A percentile compares a stretch with the other conserved stretches of the same genome.
Evolutionary conservation across 1,284 basidiomycete genomes (phyloP).

Genomic region (Austroboletus novae-zelandiae): DNA sequence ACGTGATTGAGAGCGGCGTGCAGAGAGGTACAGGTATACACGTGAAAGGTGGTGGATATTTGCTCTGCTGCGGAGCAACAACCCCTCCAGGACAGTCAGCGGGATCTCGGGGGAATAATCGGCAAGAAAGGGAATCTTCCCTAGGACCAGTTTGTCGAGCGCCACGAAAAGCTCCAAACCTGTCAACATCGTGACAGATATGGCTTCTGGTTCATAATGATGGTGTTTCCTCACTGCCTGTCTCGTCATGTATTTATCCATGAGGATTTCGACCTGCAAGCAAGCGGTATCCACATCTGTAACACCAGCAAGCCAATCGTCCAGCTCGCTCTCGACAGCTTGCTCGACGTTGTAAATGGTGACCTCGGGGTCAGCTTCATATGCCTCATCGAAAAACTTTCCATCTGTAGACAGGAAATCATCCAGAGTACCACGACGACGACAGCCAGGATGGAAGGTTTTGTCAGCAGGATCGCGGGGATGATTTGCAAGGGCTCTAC

Average conservation of each 20-base stretch:
- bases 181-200: neutral
- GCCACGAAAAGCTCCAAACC: neutral
- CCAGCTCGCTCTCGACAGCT: neutral
- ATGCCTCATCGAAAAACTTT: conserved; percentile 5
- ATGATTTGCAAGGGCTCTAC: neutral
- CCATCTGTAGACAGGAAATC: conserved; percentile 10
- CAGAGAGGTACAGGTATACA: neutral
- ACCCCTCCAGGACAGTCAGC: neutral
- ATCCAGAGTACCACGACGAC: conserved; percentile 5
- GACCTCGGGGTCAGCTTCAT: conserved; percentile 9
- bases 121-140: neutral
- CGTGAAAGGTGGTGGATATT: neutral
- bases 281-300: neutral
- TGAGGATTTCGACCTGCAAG: neutral
- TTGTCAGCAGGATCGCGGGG: neutral
- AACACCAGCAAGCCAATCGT: neutral
- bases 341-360: conserved; percentile 13
- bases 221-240: neutral
- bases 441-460: neutral
- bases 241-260: neutral
- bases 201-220: neutral
- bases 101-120: neutral
- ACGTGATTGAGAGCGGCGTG: neutral
- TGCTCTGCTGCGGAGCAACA: neutral
- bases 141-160: neutral